phyloP scores from a whole-genome alignment of 306 rosid genomes.

The Macrotyloma uniflorum region DNA sequence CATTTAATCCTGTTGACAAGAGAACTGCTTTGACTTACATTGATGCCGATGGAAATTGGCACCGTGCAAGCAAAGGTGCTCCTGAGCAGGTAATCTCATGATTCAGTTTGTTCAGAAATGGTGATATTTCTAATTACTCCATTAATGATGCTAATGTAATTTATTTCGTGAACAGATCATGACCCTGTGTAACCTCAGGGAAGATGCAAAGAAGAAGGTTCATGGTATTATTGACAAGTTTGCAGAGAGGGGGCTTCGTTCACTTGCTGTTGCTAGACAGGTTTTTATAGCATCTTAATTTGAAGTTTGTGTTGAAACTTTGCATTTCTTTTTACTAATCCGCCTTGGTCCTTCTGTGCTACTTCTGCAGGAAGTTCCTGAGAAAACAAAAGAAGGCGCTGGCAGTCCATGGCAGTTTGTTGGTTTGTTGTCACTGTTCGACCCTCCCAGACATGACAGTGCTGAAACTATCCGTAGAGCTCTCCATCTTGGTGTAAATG shows the following conservation, averaged over 20 bases:
- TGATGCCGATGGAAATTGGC: slow-evolving; percentile 82
- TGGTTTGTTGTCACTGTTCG: slow-evolving; percentile 89
- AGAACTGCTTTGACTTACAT: slow-evolving; percentile 98
- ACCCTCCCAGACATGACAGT: slow-evolving; percentile 98
- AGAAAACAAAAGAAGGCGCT: slow-evolving; percentile 69
- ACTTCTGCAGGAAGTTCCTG: slow-evolving; percentile 83
- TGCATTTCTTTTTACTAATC: not conserved
- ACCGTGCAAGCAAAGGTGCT: slow-evolving; percentile 98
- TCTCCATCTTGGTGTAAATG: slow-evolving; percentile 96
- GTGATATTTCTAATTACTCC: not conserved
- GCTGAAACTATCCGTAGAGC: slow-evolving; percentile 97
- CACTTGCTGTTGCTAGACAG: slow-evolving; percentile 96
- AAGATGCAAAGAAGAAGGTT: slow-evolving; percentile 76
- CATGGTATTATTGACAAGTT: slow-evolving; percentile 79
- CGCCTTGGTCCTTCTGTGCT: not conserved
- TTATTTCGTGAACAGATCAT: slow-evolving; percentile 60
- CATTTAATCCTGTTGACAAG: slow-evolving; percentile 96
- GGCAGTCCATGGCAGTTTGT: slow-evolving; percentile 94
- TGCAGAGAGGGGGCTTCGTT: slow-evolving; percentile 98
- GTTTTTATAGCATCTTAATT: slow-evolving; percentile 44
- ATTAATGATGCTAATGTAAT: slow-evolving; percentile 26
- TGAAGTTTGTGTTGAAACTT: not conserved
- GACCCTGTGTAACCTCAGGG: slow-evolving; percentile 78
- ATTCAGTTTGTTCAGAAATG: slow-evolving; percentile 17
- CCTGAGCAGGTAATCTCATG: slow-evolving; percentile 83